Evolutionary conservation across 495 filamentous ascomycete species (phyloP).

Genomic region (Aspergillus wentii): DNA sequence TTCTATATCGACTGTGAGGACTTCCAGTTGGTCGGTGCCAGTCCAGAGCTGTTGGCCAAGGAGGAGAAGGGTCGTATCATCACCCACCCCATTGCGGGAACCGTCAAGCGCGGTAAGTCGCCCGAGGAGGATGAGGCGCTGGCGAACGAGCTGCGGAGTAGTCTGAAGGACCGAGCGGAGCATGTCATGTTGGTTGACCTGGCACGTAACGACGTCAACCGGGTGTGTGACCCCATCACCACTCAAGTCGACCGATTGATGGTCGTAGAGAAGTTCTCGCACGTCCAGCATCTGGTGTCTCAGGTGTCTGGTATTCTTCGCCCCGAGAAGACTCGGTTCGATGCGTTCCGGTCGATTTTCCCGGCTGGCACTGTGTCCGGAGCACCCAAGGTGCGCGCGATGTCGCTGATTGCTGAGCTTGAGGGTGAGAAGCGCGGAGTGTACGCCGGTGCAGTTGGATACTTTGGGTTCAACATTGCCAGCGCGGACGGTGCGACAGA

Average conservation of each 20-base stretch:
- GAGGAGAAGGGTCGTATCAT: slow-evolving; percentile 82
- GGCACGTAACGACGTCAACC: slow-evolving; percentile 93
- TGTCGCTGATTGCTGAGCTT: slow-evolving; percentile 94
- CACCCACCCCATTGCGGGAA: slow-evolving; percentile 95
- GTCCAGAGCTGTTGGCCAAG: slow-evolving; percentile 90
- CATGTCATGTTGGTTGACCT: slow-evolving; percentile 99
- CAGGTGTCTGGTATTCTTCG: slow-evolving; percentile 88
- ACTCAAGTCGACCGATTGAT: slow-evolving; percentile 89
- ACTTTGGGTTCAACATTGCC: slow-evolving; percentile 48
- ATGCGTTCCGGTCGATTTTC: slow-evolving; percentile 94
- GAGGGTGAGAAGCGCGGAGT: slow-evolving; percentile 91
- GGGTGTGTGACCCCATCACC: slow-evolving; percentile 85
- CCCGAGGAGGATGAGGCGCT: slow-evolving; percentile 74
- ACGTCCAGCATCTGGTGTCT: slow-evolving; percentile 94
- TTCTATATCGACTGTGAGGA: slow-evolving; percentile 90
- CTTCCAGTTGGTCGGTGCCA: slow-evolving; percentile 94
- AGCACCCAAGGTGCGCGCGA: slow-evolving; percentile 91
- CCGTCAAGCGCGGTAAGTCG: slow-evolving; percentile 79
- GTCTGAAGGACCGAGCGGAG: slow-evolving; percentile 91
- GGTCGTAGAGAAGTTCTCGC: slow-evolving; percentile 92
- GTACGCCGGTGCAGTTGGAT: slow-evolving; percentile 96
- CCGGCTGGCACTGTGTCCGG: slow-evolving; percentile 92
- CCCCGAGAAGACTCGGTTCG: slow-evolving; percentile 80
- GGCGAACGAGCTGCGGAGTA: slow-evolving; percentile 69
- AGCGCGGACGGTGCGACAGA: slow-evolving; percentile 31